Evolutionary conservation across 192 early-diverging fungal genomes (phyloP).

Genomic region (Coemansia asiatica): DNA sequence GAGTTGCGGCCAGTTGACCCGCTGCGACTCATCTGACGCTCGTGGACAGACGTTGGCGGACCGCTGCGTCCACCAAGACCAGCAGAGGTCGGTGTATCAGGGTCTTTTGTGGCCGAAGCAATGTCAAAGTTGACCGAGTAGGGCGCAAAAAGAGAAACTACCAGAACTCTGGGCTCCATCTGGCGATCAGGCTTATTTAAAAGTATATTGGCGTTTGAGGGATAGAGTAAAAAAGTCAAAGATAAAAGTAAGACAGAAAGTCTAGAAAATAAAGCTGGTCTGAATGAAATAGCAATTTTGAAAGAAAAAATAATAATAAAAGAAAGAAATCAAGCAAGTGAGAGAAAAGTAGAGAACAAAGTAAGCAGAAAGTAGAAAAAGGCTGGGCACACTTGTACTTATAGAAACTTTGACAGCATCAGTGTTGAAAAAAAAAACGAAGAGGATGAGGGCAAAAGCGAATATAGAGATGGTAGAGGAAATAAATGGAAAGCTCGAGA

Average conservation of each 20-base stretch:
- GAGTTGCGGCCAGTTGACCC: conserved; percentile 41
- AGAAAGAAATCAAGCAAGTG: neutral
- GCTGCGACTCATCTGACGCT: conserved; percentile 29
- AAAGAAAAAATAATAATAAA: neutral
- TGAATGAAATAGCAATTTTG: neutral
- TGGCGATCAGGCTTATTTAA: neutral
- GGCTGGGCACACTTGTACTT: too few species aligned
- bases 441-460: neutral
- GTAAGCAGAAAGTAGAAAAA: too few species aligned
- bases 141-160: conserved; percentile 75
- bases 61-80: conserved; percentile 8
- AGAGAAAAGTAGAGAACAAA: too few species aligned
- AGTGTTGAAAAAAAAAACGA: too few species aligned
- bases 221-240: neutral
- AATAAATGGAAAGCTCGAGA: neutral
- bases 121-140: conserved; percentile 66
- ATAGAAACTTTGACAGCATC: too few species aligned
- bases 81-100: conserved; percentile 11
- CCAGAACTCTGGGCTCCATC: conserved; percentile 61
- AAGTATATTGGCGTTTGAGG: neutral
- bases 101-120: conserved; percentile 12
- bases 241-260: neutral
- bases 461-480: neutral
- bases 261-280: neutral
- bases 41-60: conserved; percentile 16